phyloP scores from a whole-genome alignment of 805 yeast genomes.

The Lachancea meyersii region DNA sequence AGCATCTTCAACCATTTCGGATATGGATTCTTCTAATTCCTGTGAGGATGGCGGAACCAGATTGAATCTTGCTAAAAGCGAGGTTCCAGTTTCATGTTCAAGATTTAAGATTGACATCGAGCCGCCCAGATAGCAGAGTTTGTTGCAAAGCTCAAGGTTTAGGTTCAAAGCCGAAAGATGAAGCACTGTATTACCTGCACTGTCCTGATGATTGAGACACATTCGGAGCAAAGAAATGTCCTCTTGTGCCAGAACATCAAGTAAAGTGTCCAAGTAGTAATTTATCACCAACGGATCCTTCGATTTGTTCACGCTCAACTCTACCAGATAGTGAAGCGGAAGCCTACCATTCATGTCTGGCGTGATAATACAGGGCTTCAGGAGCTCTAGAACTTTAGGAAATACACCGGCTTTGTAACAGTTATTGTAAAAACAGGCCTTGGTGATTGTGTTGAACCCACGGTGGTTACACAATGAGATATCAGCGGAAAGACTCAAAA shows the following conservation, averaged over 20 bases:
- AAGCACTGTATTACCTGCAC: constrained; percentile 77
- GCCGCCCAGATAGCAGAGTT: constrained; percentile 29
- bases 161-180: constrained; percentile 55
- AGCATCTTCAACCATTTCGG: neutral
- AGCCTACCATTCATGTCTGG: constrained; percentile 69
- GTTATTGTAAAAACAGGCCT: constrained; percentile 64
- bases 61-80: constrained; percentile 26
- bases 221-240: constrained; percentile 46
- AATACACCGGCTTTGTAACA: constrained; percentile 61
- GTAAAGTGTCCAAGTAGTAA: constrained; percentile 49
- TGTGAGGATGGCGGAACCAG: constrained; percentile 22
- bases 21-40: neutral
- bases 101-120: constrained; percentile 26
- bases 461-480: constrained; percentile 45
- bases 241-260: constrained; percentile 37
- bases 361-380: constrained; percentile 60
- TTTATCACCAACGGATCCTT: constrained; percentile 43
- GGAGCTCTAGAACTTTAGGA: constrained; percentile 48
- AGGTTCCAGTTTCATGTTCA: constrained; percentile 28
- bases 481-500: constrained; percentile 54
- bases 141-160: constrained; percentile 30
- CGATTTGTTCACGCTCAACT: constrained; percentile 44
- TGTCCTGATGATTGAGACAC: constrained; percentile 70
- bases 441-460: constrained; percentile 67
- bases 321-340: constrained; percentile 64